Evolutionary conservation across 192 early-diverging fungal genomes (phyloP).

Genomic region (Mortierella hygrophila): DNA sequence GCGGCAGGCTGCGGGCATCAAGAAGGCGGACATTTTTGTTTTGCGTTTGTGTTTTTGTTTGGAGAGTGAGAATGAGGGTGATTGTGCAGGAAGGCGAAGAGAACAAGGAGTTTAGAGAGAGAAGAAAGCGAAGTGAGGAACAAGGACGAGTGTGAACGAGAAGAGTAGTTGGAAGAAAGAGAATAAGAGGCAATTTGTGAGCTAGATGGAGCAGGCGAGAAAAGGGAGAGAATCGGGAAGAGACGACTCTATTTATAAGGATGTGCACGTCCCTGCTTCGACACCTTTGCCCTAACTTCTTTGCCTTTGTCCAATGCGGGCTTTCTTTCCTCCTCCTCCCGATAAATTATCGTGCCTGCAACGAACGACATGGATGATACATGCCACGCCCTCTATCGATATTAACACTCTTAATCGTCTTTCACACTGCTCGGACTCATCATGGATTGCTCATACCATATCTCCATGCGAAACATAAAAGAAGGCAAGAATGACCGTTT

Average conservation of each 20-base stretch:
- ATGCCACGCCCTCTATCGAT: neutral
- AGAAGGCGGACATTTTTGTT: constrained; percentile 26
- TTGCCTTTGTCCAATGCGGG: neutral
- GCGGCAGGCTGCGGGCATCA: constrained; percentile 34
- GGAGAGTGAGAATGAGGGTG: neutral
- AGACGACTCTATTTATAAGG: neutral
- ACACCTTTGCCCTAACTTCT: neutral
- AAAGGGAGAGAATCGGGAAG: neutral
- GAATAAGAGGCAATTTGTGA: neutral
- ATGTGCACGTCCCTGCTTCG: constrained; percentile 26
- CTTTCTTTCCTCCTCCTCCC: neutral
- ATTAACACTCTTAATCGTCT: neutral
- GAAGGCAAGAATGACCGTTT: no score
- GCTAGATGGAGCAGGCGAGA: neutral
- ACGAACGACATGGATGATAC: neutral
- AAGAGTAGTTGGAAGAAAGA: neutral
- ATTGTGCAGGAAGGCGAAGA: neutral
- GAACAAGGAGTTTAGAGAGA: neutral
- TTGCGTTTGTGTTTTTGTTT: neutral
- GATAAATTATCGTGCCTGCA: constrained; percentile 29
- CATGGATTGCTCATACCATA: neutral
- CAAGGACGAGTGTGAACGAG: neutral
- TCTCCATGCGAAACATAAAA: neutral
- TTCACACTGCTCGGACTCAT: neutral
- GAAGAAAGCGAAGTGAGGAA: neutral